Base-by-base conservation (phyloP, 345 rosid species). In the Capsella bursapastoris region DNA sequence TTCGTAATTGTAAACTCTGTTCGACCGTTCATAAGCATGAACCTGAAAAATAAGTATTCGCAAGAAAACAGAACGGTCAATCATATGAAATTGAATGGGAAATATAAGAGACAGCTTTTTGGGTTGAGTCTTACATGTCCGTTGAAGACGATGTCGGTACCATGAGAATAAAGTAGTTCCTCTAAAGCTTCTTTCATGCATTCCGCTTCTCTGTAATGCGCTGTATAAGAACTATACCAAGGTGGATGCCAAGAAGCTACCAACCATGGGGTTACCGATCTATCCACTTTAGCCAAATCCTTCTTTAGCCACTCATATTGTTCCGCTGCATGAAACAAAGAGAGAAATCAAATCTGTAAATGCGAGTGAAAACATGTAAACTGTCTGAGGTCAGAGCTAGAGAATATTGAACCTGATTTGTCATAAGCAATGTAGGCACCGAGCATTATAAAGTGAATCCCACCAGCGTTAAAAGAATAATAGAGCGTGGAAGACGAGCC, bases 111-210 rank as follows among this genome's bases (percentile, higher is more conserved):
- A 31, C 25, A 11, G 12, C 16, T 29, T 52, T 12, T 3, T 66
- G 38, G 31, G 38, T 10, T 0, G 5, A 40, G 57, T 58, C 64
- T 65, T 82, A 92, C 97, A 59, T 89, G 97, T 68, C 97, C 97
- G 71, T 82, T 91, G 83, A 95, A 90, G 79, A 95, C 87, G 43
- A 92, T 72, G 74, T 95, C 97, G 52, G 89, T 89, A 13, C 93
- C 85, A 66, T 84, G 70, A 15, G 69, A 50, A 45, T 83, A 92
- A 27, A 95, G 87, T 56, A 90, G 73, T 29, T 90, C 93, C 70
- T 95, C 97, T 92, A 95, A 82, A 52, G 85, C 90, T 69, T 86
- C 86, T 79, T 88, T 85, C 97, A 95, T 94, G 72, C 98, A 91
- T 72, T 94, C 97, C 5, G 90, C 97, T 73, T 89, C 99, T 80